Percentiles rank a stretch among this genome's conserved stretches.
Conservation (phyloP, 78 protist species). For the slime mould (Dictyostelium discoideum) region DNA sequence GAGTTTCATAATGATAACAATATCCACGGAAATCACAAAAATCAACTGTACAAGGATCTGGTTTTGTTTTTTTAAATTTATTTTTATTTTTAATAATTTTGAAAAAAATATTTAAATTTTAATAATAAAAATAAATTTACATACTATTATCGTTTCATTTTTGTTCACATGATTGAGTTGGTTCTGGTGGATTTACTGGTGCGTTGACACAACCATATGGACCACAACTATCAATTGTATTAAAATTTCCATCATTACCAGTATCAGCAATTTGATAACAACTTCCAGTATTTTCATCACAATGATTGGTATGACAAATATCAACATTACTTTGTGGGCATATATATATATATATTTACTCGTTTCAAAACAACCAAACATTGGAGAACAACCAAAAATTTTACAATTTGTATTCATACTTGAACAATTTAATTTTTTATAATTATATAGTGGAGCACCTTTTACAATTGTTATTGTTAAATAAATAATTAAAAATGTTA, state of each 20-base stretch:
- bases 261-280: background rate
- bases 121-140: background rate
- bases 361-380: slow-evolving; percentile 7
- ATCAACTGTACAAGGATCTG: background rate
- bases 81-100: no score
- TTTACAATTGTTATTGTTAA: background rate
- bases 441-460: background rate
- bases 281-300: background rate
- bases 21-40: background rate
- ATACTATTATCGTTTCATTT: background rate
- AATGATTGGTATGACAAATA: background rate
- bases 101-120: background rate
- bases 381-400: background rate
- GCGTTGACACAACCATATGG: background rate
- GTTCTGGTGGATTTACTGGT: background rate
- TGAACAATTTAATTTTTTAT: slow-evolving; percentile 1
- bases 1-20: background rate
- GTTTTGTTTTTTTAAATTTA: no score
- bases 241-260: background rate
- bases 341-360: no score
- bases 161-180: background rate
- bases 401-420: background rate
- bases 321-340: background rate
- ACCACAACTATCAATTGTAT: background rate
- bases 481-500: background rate